phyloP scores from a whole-genome alignment of 139 green algal genomes.

The Coelastrella sp. region DNA sequence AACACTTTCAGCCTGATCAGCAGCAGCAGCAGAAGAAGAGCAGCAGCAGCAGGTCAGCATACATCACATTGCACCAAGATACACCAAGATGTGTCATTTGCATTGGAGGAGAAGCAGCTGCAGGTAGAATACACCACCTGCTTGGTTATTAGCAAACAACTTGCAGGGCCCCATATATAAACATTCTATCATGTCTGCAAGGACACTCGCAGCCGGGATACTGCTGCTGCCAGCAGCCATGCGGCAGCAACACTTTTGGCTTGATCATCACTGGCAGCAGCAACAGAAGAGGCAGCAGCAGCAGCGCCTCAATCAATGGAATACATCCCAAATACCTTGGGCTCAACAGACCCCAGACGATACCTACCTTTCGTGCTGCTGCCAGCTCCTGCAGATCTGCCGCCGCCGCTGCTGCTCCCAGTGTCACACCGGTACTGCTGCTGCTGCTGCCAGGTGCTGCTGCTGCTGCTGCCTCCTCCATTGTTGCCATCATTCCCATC shows the following conservation, averaged over 20 bases:
- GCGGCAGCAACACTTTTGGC: background rate
- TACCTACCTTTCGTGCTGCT: background rate
- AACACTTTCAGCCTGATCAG: background rate
- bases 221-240: background rate
- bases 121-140: too few relatives aligned
- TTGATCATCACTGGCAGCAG: background rate
- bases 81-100: too few relatives aligned
- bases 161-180: too few relatives aligned
- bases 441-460: background rate
- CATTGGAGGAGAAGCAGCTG: too few relatives aligned
- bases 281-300: background rate
- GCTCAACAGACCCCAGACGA: background rate
- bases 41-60: background rate
- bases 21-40: background rate
- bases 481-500: slow-evolving; percentile 8
- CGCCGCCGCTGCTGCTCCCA: background rate
- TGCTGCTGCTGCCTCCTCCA: slow-evolving; percentile 4
- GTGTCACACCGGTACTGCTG: background rate
- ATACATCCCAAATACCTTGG: background rate
- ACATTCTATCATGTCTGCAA: background rate
- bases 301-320: background rate
- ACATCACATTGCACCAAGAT: too few relatives aligned
- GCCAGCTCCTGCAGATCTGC: background rate
- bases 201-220: background rate
- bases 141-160: too few relatives aligned